Evolutionary conservation across 2,329 filamentous ascomycete genomes (phyloP), one percentile per base, ranked within the genome.

Genomic region (Hymenoscyphus fructigenus): DNA sequence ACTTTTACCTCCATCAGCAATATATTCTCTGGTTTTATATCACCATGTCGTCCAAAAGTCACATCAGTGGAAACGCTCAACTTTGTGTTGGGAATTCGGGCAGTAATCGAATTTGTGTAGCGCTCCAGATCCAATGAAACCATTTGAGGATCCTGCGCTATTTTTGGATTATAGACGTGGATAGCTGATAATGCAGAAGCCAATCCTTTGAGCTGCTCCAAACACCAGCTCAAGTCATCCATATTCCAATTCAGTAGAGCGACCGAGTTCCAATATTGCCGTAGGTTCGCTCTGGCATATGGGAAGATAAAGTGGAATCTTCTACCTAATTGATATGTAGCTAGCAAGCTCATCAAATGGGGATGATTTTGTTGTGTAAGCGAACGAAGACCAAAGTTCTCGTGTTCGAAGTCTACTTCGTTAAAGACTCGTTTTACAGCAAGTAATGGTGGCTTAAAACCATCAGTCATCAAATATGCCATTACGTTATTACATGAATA

Each of bases 1-100:
- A 20, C n/a, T 5, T 1, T 15, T 55, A 57, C 36, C 0, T 61
- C 23, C 36, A 53, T 78, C 67, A 72, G 73, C 0, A 79, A 67
- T 7, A 79, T 76, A 32, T 79, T 79, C 5, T 74, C 74, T 0
- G 77, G 75, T 17, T 79, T 79, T 3, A 79, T 68, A 57, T 79
- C 77, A 0, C 78, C 77, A 59, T 79, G 77, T 1, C 76, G 71
- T 15, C 77, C 77, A 0, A 60, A 50, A 0, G 64, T 20, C 61
- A 68, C 50, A 58, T 59, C 57, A 53, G 53, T 23, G 26, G 63
- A 32, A 6, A 29, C n/a, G 14, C 5, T 44, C 29, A 15, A 32
- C 23, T 29, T 29, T 29, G 5, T 5, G 5, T 29, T 29, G 28
- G 28, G 28, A 29, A 5, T 3, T 29, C 28, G 28, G 10, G 10